Conservation (phyloP, 176 grass and related monocot genomes). For the Stipa capillata region DNA sequence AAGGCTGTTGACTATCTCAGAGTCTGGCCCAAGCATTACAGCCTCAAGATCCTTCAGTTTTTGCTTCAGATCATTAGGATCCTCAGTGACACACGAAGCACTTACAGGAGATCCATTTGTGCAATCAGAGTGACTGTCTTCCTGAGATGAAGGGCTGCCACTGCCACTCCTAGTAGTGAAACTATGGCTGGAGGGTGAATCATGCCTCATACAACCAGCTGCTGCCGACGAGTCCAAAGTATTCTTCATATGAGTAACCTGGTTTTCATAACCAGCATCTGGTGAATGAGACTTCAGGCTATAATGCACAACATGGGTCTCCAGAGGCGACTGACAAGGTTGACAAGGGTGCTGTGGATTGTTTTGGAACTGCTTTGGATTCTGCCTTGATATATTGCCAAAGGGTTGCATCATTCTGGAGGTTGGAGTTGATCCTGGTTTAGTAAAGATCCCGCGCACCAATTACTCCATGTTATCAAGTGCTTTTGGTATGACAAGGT, state of each 20-base stretch:
- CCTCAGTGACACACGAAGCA: constrained; percentile 67
- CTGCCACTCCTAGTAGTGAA: constrained; percentile 36
- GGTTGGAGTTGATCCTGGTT: constrained; percentile 35
- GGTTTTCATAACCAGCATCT: constrained; percentile 21
- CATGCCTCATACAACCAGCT: constrained; percentile 18
- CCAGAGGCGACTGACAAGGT: constrained; percentile 1
- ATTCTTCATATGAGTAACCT: constrained; percentile 13
- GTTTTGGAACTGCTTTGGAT: constrained; percentile 20
- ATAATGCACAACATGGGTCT: not conserved
- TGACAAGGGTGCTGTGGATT: constrained; percentile 2
- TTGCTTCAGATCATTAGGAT: constrained; percentile 63
- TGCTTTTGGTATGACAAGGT: not conserved
- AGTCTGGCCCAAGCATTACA: constrained; percentile 75
- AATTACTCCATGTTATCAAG: constrained; percentile 11
- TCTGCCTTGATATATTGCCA: constrained; percentile 24
- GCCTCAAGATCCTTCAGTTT: constrained; percentile 71
- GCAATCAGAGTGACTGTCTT: constrained; percentile 32
- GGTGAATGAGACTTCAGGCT: constrained; percentile 24
- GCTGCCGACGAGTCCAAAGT: constrained; percentile 54
- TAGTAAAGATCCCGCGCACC: not conserved
- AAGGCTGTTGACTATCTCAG: constrained; percentile 34
- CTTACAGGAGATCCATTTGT: constrained; percentile 52
- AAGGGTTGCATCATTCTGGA: constrained; percentile 38
- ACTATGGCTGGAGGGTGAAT: constrained; percentile 40
- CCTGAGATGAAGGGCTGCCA: constrained; percentile 49